Conservation (phyloP, 352 stramenopile species). For the Phytophthora kernoviae region DNA sequence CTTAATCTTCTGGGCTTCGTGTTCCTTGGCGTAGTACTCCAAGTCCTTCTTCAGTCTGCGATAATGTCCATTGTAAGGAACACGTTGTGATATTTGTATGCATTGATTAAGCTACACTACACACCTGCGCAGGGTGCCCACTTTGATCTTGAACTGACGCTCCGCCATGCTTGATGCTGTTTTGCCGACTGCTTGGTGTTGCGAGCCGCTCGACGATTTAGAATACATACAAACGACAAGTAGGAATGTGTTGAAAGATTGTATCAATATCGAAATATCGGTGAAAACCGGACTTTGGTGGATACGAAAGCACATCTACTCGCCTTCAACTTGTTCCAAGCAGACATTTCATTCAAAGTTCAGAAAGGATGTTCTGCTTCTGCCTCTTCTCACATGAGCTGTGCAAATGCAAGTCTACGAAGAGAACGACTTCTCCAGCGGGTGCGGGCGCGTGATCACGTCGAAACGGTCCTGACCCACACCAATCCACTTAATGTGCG, state of each 20-base stretch:
- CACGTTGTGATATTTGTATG: no score
- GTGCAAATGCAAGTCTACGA: background rate
- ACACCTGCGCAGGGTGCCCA: slow-evolving; percentile 72
- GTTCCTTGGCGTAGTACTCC: slow-evolving; percentile 83
- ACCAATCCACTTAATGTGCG: slow-evolving; percentile 98
- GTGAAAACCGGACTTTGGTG: no score
- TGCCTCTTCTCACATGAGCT: background rate
- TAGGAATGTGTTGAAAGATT: background rate
- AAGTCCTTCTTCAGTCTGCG: slow-evolving; percentile 82
- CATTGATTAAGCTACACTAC: no score
- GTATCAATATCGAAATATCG: background rate
- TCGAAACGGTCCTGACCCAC: slow-evolving; percentile 96
- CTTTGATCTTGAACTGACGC: slow-evolving; percentile 84
- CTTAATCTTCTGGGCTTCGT: slow-evolving; percentile 53
- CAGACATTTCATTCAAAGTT: background rate
- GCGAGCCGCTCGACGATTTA: background rate
- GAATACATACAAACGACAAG: background rate
- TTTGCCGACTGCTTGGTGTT: background rate
- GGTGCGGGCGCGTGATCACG: slow-evolving; percentile 90
- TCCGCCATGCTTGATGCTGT: slow-evolving; percentile 46
- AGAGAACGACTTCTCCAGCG: slow-evolving; percentile 56
- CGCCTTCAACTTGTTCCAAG: background rate
- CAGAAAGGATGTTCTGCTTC: background rate
- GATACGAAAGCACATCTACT: no score
- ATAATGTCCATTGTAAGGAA: background rate